These are phyloP conservation scores for Brasilioporus rufonigricans DNA, from an alignment of 768 basidiomycete genomes.

Conservation along the genomic window DNA sequence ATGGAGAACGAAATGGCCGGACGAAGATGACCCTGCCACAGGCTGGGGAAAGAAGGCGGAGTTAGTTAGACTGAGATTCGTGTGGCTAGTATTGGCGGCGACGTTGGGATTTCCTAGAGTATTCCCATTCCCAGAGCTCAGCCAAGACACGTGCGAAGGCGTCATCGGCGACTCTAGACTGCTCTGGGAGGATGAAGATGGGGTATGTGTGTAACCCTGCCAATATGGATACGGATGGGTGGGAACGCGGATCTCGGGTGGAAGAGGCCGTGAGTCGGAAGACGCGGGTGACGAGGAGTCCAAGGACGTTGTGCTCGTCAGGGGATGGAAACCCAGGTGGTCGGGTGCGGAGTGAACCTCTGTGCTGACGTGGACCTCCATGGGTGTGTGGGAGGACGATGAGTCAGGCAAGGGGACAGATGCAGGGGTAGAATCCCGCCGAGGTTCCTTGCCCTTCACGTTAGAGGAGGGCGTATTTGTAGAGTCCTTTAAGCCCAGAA, in stretches of 20 bases:
- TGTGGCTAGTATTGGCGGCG: conserved; percentile 4
- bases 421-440: conserved; percentile 6
- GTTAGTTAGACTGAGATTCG: conserved; percentile 1
- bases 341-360: conserved; percentile 27
- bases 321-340: conserved; percentile 13
- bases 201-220: conserved; percentile 30
- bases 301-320: conserved; percentile 19
- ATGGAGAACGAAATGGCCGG: conserved; percentile 14
- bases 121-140: conserved; percentile 16
- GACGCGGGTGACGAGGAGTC: conserved; percentile 23
- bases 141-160: conserved; percentile 42
- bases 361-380: conserved; percentile 31
- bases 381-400: conserved; percentile 3
- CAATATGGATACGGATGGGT: conserved; percentile 35
- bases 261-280: conserved; percentile 19
- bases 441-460: conserved; percentile 28
- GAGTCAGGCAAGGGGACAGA: conserved; percentile 4
- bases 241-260: conserved; percentile 33
- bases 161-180: conserved; percentile 33
- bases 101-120: conserved; percentile 6
- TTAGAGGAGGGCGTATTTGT: conserved; percentile 5
- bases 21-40: conserved; percentile 8
- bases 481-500: conserved; percentile 29
- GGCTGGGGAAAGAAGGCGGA: not conserved
- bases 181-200: conserved; percentile 31